Conservation (phyloP, 129 eudicot species). For the Centella asiatica region DNA sequence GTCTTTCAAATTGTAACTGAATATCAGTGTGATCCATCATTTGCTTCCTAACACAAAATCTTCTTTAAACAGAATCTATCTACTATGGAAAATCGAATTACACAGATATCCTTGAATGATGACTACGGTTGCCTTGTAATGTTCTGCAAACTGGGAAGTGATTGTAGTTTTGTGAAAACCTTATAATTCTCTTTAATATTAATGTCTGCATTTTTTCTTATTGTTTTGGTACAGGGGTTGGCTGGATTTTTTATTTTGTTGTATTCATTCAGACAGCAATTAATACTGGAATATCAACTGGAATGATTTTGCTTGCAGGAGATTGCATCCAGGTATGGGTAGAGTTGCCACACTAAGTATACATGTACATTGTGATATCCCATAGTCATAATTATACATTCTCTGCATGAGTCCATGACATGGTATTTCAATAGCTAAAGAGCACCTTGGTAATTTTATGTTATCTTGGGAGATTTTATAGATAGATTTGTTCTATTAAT, state of each 20-base stretch:
- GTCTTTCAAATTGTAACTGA: neutral
- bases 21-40: neutral
- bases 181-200: neutral
- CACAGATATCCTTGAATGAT: neutral
- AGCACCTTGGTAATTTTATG: neutral
- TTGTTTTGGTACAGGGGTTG: conserved; percentile 47
- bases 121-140: neutral
- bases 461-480: neutral
- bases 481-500: neutral
- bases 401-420: neutral
- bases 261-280: conserved; percentile 85
- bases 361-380: neutral
- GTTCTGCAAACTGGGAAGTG: neutral
- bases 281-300: conserved; percentile 81
- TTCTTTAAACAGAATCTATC: neutral
- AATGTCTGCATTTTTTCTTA: neutral
- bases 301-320: conserved; percentile 91
- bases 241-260: conserved; percentile 95
- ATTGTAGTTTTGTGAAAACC: neutral
- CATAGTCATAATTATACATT: neutral
- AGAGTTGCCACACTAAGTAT: neutral
- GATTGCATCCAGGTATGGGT: conserved; percentile 78
- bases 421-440: neutral
- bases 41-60: neutral
- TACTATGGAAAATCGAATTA: neutral